phyloP scores from a whole-genome alignment of 768 basidiomycete species.

The Asterophora parasitica region DNA sequence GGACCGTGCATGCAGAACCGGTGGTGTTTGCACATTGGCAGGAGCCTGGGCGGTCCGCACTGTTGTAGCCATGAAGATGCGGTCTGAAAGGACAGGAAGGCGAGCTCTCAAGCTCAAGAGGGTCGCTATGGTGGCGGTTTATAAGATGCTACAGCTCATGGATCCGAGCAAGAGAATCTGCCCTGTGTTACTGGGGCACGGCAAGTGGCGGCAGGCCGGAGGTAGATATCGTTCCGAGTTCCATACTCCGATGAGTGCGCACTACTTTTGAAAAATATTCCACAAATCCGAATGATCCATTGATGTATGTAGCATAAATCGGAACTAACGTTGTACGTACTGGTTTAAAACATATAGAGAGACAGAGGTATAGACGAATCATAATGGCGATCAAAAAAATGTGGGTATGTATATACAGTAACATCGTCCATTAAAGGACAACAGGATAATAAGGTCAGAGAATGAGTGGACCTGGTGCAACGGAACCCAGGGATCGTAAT shows the following conservation, averaged over 20 bases:
- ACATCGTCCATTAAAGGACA: conserved; percentile 27
- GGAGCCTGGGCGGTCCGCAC: conserved; percentile 1
- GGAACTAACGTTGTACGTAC: conserved; percentile 8
- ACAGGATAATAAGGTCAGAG: conserved; percentile 25
- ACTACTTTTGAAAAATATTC: too few relatives aligned
- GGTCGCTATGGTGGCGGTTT: too few relatives aligned
- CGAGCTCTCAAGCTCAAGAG: too few relatives aligned
- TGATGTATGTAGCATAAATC: conserved; percentile 23
- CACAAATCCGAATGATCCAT: conserved; percentile 13
- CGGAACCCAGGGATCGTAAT: conserved; percentile 20
- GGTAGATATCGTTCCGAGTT: background rate
- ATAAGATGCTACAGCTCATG: too few relatives aligned
- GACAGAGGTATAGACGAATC: conserved; percentile 27
- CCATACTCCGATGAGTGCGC: background rate
- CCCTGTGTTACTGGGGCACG: too few relatives aligned
- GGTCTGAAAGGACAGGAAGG: background rate
- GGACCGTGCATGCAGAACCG: background rate
- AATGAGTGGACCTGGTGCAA: conserved; percentile 27
- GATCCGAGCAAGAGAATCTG: too few relatives aligned
- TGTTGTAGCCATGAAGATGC: background rate
- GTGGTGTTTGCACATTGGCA: background rate
- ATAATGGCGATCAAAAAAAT: conserved; percentile 31
- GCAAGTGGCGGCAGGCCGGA: too few relatives aligned
- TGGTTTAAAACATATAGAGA: conserved; percentile 18
- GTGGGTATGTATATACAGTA: conserved; percentile 44